Evolutionary conservation across 768 basidiomycete genomes (phyloP).

Genomic region (Lentinus brumalis): DNA sequence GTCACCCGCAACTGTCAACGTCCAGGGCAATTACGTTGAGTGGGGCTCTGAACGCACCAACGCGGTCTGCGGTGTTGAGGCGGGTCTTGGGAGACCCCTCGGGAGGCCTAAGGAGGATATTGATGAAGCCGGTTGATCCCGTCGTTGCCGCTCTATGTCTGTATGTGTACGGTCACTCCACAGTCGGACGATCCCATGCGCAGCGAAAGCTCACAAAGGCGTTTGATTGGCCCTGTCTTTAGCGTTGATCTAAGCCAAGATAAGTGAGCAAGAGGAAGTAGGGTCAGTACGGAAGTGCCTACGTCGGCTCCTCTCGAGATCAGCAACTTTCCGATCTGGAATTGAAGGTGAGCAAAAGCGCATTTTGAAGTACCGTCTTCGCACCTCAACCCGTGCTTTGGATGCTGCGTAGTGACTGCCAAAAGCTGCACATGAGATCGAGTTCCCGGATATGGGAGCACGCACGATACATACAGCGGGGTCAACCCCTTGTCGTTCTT

Average conservation of each 20-base stretch:
- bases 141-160: constrained; percentile 97
- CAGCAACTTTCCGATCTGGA: constrained; percentile 83
- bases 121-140: constrained; percentile 88
- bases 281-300: constrained; percentile 42
- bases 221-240: constrained; percentile 92
- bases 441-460: not conserved
- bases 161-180: not conserved
- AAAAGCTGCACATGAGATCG: not conserved
- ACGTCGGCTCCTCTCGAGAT: constrained; percentile 91
- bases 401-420: constrained; percentile 90
- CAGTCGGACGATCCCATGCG: not conserved
- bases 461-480: constrained; percentile 60
- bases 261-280: constrained; percentile 29
- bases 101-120: constrained; percentile 83
- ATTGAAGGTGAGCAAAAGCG: too few species aligned
- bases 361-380: not conserved
- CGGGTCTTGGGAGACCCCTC: constrained; percentile 73
- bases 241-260: constrained; percentile 76
- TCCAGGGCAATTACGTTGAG: not conserved
- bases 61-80: constrained; percentile 82
- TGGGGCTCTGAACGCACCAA: constrained; percentile 46
- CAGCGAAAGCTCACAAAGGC: constrained; percentile 64
- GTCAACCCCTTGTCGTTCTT: constrained; percentile 83
- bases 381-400: constrained; percentile 82
- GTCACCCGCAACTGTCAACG: constrained; percentile 20